Base-by-base conservation (phyloP, 192 early-diverging fungal genomes). In the Blastocladiella britannica region DNA sequence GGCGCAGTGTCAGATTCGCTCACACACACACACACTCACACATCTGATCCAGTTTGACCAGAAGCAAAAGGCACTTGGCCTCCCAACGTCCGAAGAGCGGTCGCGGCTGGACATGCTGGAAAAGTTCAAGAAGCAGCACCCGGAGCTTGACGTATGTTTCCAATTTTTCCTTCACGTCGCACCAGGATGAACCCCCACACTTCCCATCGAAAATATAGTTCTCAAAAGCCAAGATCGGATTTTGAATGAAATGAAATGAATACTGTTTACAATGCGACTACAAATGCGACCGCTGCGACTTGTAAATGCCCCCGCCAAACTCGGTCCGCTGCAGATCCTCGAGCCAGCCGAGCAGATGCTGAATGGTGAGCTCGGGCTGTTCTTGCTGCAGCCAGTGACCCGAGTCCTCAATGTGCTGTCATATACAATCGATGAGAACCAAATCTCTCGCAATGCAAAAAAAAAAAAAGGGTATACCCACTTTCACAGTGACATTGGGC, bases 41-140 rank as follows among this genome's bases (percentile, higher is more conserved):
- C 7, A 2, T 1, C 18, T 7, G 31, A 18, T 29, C 55, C 55
- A 88, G 88, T 93, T 82, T 72, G 89, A 93, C 56, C 89, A 93
- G 61, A 72, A 75, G 52, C 88, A 91, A 67, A 89, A 93, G 68
- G 66, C 71, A 20, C 76, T 83, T 65, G 84, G 84, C 4, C 67
- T 76, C 55, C 85, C 87, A 6, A 71, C 82, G 23, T 86, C 82
- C 62, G 89, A 93, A 29, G 83, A 87, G 51, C 47, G 74, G 27
- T 79, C 82, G 60, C 89, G 91, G 65, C 67, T 72, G 52, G 79
- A 85, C 8, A 80, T 85, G 53, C 70, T 93, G 22, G 70, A 79
- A 57, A 82, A 82, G 63, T 93, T 91, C 65, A 72, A 86, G 62
- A 61, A 55, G 28, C 61, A 69, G 71, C 37, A 47, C n/a, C 37